Conservation (phyloP, 2,329 filamentous ascomycete genomes). For the Pseudocercospora fuligena region DNA sequence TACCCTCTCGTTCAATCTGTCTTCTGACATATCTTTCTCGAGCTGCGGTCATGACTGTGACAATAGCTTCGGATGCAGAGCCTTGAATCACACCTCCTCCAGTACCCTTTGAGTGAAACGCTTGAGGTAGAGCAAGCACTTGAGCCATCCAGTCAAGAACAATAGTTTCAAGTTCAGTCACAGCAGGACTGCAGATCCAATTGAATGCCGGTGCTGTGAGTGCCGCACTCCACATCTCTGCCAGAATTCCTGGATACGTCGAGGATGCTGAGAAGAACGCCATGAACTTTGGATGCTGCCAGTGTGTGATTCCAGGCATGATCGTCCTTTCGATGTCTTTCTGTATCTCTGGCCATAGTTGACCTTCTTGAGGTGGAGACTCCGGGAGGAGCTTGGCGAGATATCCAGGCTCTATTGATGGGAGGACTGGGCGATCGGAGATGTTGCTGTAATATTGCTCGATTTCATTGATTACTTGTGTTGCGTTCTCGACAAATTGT, state of each 20-base stretch:
- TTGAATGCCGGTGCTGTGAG: conserved; percentile 94
- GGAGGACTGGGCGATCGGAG: conserved; percentile 71
- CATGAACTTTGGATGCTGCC: conserved; percentile 94
- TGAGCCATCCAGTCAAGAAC: conserved; percentile 90
- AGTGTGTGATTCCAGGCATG: conserved; percentile 90
- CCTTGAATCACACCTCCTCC: conserved; percentile 96
- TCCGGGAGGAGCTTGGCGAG: conserved; percentile 77
- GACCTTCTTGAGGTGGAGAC: conserved; percentile 67
- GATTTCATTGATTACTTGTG: conserved; percentile 82
- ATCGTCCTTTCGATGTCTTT: conserved; percentile 84
- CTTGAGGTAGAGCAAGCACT: conserved; percentile 72
- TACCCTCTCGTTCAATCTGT: conserved; percentile 57
- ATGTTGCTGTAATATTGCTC: conserved; percentile 82
- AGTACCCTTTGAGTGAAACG: conserved; percentile 72
- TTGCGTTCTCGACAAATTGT: conserved; percentile 77
- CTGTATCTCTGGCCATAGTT: conserved; percentile 78
- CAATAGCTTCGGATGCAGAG: conserved; percentile 83
- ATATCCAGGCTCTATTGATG: conserved; percentile 82
- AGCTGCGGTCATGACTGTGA: conserved; percentile 85
- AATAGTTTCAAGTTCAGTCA: conserved; percentile 91
- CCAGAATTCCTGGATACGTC: conserved; percentile 83
- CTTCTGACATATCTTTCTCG: conserved; percentile 76
- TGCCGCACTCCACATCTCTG: conserved; percentile 87
- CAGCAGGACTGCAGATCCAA: conserved; percentile 91
- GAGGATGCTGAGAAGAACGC: conserved; percentile 88